These are phyloP conservation scores for Capsicum pubescens DNA, from an alignment of 257 asterid genomes.

Conservation along the genomic window DNA sequence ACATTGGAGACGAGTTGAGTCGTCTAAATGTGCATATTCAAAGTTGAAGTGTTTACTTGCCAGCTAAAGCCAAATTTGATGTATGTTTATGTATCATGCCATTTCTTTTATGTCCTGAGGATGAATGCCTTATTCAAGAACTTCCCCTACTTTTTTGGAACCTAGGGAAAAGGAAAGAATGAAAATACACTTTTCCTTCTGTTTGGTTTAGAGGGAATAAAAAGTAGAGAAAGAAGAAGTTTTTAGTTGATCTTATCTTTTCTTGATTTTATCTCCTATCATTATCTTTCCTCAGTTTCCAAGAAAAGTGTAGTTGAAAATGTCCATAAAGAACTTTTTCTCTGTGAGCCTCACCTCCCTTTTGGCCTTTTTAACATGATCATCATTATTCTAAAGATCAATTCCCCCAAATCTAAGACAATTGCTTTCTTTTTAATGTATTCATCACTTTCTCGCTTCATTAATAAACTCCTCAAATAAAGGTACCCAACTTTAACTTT, in stretches of 20 bases:
- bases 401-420: constrained; percentile 23
- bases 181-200: not conserved
- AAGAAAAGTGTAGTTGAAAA: not conserved
- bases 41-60: not conserved
- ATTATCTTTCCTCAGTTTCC: not conserved
- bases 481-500: constrained; percentile 27
- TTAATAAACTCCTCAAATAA: constrained; percentile 37
- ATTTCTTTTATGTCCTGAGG: no score
- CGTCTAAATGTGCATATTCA: not conserved
- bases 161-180: not conserved
- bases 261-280: not conserved
- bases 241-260: not conserved
- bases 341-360: constrained; percentile 18
- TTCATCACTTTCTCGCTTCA: constrained; percentile 58
- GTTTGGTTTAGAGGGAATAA: not conserved
- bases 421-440: constrained; percentile 43
- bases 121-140: not conserved
- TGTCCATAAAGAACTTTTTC: not conserved
- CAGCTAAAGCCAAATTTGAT: not conserved
- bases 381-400: constrained; percentile 14
- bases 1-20: no score
- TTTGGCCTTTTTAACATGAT: constrained; percentile 26
- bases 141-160: not conserved
- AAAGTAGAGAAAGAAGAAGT: not conserved
- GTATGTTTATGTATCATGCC: not conserved